Evolutionary conservation across 768 basidiomycete species (phyloP).

Genomic region (Psilocybe sp.): DNA sequence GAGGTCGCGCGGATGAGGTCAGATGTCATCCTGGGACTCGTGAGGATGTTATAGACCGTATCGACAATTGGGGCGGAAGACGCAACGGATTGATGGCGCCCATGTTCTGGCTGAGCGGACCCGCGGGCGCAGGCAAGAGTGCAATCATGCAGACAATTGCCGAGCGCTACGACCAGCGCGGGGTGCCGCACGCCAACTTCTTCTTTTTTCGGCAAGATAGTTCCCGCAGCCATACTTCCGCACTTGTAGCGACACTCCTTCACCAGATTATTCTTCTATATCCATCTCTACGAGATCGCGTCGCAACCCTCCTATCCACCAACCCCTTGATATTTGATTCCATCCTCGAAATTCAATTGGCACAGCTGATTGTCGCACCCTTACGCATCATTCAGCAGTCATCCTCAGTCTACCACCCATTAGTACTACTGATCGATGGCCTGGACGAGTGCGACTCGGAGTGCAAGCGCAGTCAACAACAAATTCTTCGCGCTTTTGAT

Average conservation of each 20-base stretch:
- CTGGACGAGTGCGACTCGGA: slow-evolving; percentile 2
- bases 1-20: too few relatives aligned
- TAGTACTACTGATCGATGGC: background rate
- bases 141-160: background rate
- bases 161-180: background rate
- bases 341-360: background rate
- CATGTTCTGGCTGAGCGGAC: slow-evolving; percentile 1
- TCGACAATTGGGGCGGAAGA: too few relatives aligned
- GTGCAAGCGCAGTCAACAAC: background rate
- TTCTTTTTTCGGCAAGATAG: background rate
- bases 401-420: background rate
- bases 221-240: too few relatives aligned
- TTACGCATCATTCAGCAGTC: background rate
- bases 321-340: too few relatives aligned
- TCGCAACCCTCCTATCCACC: too few relatives aligned
- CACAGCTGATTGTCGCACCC: background rate
- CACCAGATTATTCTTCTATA: too few relatives aligned
- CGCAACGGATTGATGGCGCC: too few relatives aligned
- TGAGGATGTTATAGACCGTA: too few relatives aligned
- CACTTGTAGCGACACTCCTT: too few relatives aligned
- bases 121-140: slow-evolving; percentile 2
- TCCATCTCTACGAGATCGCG: too few relatives aligned
- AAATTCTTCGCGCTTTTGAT: background rate
- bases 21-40: too few relatives aligned
- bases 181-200: background rate